A percentile compares a stretch with the other conserved stretches of the same genome.
Evolutionary conservation across 345 rosid species (phyloP).

Genomic region (Eucalyptus grandis): DNA sequence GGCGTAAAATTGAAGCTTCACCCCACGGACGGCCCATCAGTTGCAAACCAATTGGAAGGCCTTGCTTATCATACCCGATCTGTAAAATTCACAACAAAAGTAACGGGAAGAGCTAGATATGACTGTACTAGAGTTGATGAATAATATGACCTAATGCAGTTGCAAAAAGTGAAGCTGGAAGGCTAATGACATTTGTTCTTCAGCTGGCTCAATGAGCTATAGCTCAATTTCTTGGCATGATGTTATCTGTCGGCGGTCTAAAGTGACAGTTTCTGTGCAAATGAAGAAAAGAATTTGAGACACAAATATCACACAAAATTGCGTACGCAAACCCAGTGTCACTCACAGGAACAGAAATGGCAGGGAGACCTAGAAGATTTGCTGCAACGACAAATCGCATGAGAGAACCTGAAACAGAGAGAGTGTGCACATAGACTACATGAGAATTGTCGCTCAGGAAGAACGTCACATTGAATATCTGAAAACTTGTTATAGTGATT

Average conservation of each 20-base stretch:
- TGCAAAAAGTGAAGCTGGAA: no score
- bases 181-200: no score
- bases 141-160: no score
- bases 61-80: constrained; percentile 89
- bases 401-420: constrained; percentile 15
- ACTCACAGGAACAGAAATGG: constrained; percentile 72
- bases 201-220: no score
- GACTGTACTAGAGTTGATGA: background rate
- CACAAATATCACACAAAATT: background rate
- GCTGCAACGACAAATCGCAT: constrained; percentile 13
- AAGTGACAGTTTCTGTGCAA: background rate
- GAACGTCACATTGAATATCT: background rate
- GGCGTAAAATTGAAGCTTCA: constrained; percentile 57
- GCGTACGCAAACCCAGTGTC: rapidly evolving
- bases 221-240: no score
- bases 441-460: background rate
- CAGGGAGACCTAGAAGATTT: constrained; percentile 81
- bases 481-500: background rate
- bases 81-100: constrained; percentile 2
- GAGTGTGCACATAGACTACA: background rate
- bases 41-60: constrained; percentile 79
- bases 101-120: background rate
- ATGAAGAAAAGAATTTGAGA: background rate
- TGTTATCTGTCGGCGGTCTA: background rate
- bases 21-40: constrained; percentile 80